Base-by-base conservation (phyloP, 2,329 filamentous ascomycete species). In the Fusarium brachygibbosum region DNA sequence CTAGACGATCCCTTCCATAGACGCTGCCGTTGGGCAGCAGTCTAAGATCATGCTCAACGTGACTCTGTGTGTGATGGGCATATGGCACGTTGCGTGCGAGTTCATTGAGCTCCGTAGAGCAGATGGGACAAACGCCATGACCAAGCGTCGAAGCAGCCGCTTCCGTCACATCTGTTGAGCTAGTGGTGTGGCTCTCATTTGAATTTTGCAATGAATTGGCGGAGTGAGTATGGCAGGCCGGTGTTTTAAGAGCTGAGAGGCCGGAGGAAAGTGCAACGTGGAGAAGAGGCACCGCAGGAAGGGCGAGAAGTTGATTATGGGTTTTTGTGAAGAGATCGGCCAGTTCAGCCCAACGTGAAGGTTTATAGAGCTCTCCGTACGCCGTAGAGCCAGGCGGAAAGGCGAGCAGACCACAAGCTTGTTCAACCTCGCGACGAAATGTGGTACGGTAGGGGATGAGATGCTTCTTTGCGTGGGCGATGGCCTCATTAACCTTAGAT, bases 211-310 rank as follows among this genome's bases (percentile, higher is more conserved):
- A 51, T 10, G 66, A 49, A 21, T 60, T 34, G 13, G 44, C 38
- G 21, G 66, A 58, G 32, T 73, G 53, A 16, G 70, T 37, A 25
- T 98, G 94, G 78, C 96, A 99, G 17, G 93, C 90, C 0, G 96
- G 96, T 1, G 96, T 98, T 80, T 99, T 99, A 70, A 99, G 90
- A 2, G 96, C 94, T 0, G 94, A 98, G 12, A 99, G 87, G 10
- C 96, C 96, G 0, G 94, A 94, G 1, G 91, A 93, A 12, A 99
- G 87, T 14, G 96, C 96, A 66, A 97, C 91, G 80, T 98, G 93
- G 28, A 99, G 88, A 19, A 98, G 87, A 0, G 96, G 94, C 21
- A 91, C 88, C 3, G 91, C 86, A 0, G 96, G 94, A 1, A 99
- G 87, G 17, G 90, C 90, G 68, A 97, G 90, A 6, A 99, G 89